These are phyloP conservation scores for Cyclotella atomus DNA, from an alignment of 108 stramenopile genomes.

Conservation along the genomic window DNA sequence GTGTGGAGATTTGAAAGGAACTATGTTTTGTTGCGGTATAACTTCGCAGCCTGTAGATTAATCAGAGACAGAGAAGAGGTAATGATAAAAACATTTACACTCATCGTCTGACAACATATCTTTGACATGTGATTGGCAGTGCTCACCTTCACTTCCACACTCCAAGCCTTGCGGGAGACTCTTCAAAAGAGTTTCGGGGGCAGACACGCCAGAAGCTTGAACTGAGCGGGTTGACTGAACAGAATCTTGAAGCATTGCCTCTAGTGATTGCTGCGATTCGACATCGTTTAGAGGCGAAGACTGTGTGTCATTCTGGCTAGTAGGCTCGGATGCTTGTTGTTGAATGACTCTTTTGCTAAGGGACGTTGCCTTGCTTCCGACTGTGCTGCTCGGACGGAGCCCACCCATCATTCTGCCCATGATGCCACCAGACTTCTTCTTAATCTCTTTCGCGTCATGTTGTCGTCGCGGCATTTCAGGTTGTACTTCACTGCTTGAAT, in stretches of 20 bases:
- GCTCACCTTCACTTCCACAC: conserved; percentile 43
- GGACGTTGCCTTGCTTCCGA: not conserved
- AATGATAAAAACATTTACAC: too few species aligned
- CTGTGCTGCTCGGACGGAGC: conserved; percentile 12
- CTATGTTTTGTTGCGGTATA: conserved; percentile 67
- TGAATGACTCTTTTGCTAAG: conserved; percentile 19
- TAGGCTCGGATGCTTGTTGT: not conserved
- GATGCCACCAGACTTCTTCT: conserved; percentile 26
- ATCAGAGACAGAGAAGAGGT: too few species aligned
- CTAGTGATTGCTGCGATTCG: conserved; percentile 57
- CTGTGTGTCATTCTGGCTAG: conserved; percentile 9
- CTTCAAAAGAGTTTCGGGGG: conserved; percentile 44
- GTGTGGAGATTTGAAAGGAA: conserved; percentile 57
- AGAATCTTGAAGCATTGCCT: conserved; percentile 59
- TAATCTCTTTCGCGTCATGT: not conserved
- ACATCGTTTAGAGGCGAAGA: conserved; percentile 55
- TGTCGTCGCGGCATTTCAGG: too few species aligned
- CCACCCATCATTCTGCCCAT: conserved; percentile 37
- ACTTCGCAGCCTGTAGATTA: conserved; percentile 71
- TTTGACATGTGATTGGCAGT: not conserved
- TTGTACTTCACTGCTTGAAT: not conserved
- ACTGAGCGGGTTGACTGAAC: conserved; percentile 55
- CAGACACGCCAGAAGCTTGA: conserved; percentile 53
- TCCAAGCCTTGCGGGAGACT: conserved; percentile 68
- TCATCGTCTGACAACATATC: too few species aligned